Evolutionary conservation across 192 early-diverging fungal species (phyloP).

Genomic region (Gigaspora rosea): DNA sequence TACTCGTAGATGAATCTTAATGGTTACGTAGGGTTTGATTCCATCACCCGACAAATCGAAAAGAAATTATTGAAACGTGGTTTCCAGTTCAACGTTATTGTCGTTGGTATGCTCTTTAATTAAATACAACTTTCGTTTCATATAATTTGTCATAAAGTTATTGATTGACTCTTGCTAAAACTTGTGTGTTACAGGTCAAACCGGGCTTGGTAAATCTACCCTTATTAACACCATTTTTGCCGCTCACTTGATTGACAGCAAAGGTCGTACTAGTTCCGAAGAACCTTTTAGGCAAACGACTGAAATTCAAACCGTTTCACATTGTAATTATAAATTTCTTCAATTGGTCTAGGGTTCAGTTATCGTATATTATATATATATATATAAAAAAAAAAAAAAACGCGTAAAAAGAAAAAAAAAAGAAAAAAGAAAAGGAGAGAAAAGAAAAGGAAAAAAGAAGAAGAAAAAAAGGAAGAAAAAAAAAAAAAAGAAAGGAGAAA

Average conservation of each 20-base stretch:
- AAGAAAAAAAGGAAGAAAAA: no score
- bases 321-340: conserved; percentile 58
- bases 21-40: conserved; percentile 97
- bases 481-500: no score
- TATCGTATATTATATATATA: not conserved
- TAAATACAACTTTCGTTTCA: not conserved
- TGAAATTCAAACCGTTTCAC: conserved; percentile 89
- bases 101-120: conserved; percentile 73
- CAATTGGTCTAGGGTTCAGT: not conserved
- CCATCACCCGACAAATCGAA: conserved; percentile 96
- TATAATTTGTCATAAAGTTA: no score
- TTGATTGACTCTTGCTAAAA: not conserved
- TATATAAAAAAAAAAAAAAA: not conserved
- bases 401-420: not conserved
- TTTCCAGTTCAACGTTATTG: conserved; percentile 98
- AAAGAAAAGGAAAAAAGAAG: no score
- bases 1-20: conserved; percentile 62
- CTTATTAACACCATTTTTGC: conserved; percentile 98
- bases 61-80: conserved; percentile 96
- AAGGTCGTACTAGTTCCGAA: conserved; percentile 78
- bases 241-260: conserved; percentile 91
- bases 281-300: conserved; percentile 90
- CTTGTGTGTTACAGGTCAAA: conserved; percentile 67
- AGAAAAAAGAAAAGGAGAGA: no score
- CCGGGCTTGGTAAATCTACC: conserved; percentile 97